Base-by-base conservation (phyloP, 2,329 filamentous ascomycete species). In the Penicillium aurantiogriseum region DNA sequence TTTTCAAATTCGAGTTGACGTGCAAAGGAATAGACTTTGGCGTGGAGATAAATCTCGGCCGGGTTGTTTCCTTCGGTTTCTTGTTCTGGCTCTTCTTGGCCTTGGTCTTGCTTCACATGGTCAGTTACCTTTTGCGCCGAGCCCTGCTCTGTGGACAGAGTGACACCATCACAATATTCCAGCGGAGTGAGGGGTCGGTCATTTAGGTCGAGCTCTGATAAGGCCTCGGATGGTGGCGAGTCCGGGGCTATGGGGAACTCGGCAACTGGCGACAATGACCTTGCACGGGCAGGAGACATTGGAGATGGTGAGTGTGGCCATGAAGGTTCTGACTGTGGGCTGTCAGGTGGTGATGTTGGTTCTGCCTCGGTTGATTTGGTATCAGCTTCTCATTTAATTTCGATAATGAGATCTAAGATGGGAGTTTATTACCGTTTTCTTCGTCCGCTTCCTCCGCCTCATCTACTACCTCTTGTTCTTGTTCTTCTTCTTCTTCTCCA, bases 11-110 rank as follows among this genome's bases (percentile, higher is more conserved):
- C 19, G 2, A 42, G 43, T 19, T 56, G 53, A 11, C 25, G 4
- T 9, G 54, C 54, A 13, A 59, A 56, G n/a, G 33, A 59, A 13
- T 59, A 59, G 3, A 59, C 33, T 19, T 56, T 52, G 0, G 57
- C 43, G 19, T 59, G 57, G 11, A 58, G 33, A 31, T 56, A 39
- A 11, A 56, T 51, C 25, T 56, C 54, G 2, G 31, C 38, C 0
- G 42, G 33, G 1, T 17, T 27, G 6, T 19, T 25, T 11, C n/a
- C 52, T 9, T 56, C 33, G 15, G 11, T 13, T 51, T 52, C 40
- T 39, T 35, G 46, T 17, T 40, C 27, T 29, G 19, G 27, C 29
- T 54, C 52, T 42, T 35, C 53, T 38, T 44, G 19, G 0, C 21
- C 11, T 29, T 38, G n/a, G n/a, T 25, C 48, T 31, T 23, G 15